Conservation (phyloP, 768 basidiomycete species). For the Hortiboletus campestris region DNA sequence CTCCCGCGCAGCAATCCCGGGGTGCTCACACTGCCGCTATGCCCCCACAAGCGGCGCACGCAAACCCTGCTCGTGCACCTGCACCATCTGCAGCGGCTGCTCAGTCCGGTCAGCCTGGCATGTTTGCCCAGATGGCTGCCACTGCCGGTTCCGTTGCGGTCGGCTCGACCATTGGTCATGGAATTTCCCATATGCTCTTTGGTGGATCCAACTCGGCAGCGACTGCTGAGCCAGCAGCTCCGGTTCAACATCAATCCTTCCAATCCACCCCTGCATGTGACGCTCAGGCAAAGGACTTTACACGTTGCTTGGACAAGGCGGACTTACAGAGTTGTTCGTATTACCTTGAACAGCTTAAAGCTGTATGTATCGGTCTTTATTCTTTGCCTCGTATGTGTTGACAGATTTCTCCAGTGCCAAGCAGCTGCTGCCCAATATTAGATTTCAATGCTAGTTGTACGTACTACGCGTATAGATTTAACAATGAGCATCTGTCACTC, state of each 20-base stretch:
- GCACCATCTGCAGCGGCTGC: conserved; percentile 36
- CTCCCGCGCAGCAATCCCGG: conserved; percentile 45
- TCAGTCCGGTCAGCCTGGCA: conserved; percentile 58
- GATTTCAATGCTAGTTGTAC: conserved; percentile 8
- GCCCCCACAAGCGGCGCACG: conserved; percentile 40
- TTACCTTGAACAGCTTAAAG: conserved; percentile 88
- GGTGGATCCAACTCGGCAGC: conserved; percentile 55
- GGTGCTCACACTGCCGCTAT: conserved; percentile 51
- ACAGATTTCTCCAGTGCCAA: conserved; percentile 53
- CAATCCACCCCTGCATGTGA: conserved; percentile 57
- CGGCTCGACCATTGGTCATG: conserved; percentile 86
- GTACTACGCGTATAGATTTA: not conserved
- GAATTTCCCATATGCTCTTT: conserved; percentile 87
- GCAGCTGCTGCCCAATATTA: conserved; percentile 65
- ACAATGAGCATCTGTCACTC: conserved; percentile 9
- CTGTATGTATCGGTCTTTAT: conserved; percentile 47
- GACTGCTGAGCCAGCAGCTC: conserved; percentile 48
- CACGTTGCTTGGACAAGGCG: conserved; percentile 79
- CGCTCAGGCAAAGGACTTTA: conserved; percentile 84
- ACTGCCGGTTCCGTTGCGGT: conserved; percentile 89
- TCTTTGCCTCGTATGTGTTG: conserved; percentile 6
- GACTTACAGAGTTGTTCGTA: conserved; percentile 77
- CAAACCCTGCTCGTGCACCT: conserved; percentile 43
- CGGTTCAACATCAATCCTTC: conserved; percentile 48
- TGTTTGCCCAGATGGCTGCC: conserved; percentile 83